Evolutionary conservation across 176 grass and related monocot genomes (phyloP), one percentile per base, ranked within the genome.

Genomic region (Carex kokanica): DNA sequence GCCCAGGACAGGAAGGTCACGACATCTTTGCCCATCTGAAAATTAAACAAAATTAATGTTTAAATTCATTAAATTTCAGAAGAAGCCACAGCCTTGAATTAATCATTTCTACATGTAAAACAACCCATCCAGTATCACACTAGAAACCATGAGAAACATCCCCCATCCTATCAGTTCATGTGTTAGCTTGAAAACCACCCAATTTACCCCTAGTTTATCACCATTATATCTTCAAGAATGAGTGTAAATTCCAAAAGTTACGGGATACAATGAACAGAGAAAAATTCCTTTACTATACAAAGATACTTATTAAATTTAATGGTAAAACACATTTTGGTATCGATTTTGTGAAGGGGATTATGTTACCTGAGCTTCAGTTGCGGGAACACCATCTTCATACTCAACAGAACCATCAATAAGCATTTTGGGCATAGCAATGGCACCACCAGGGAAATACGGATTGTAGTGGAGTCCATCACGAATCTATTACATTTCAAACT

Each of bases 361-460:
- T 70, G 51, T 78, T 87, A 88, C 97, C 93, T 96, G 97, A 84
- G 97, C 89, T 89, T 99, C 93, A 82, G 97, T 96, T 55, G 87
- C 87, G 5, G 87, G 87, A 41, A 78, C 82, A 45, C 87, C 83
- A 81, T 99, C 97, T 88, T 99, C 97, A 54, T 99, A 99, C 81
- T 99, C 91, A 16, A 99, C 34, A 85, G 93, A 88, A 79, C 85
- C 97, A 90, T 99, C 97, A 7, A 89, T 99, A 89, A 99, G 97
- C 97, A 99, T 99, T 89, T 99, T 92, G 23, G 97, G 97, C 97
- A 99, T 99, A 87, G 97, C 97, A 89, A 99, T 99, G 84, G 93
- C 97, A 85, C 97, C 97, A 56, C 97, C 97, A 85, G 93, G 91
- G 69, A 99, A 99, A 85, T 99, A 99, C 20, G 97, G 97, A 78